Percentiles rank a stretch among this genome's conserved stretches.
Conservation (phyloP, 202 grass and related monocot genomes). For the Panicum hallii region DNA sequence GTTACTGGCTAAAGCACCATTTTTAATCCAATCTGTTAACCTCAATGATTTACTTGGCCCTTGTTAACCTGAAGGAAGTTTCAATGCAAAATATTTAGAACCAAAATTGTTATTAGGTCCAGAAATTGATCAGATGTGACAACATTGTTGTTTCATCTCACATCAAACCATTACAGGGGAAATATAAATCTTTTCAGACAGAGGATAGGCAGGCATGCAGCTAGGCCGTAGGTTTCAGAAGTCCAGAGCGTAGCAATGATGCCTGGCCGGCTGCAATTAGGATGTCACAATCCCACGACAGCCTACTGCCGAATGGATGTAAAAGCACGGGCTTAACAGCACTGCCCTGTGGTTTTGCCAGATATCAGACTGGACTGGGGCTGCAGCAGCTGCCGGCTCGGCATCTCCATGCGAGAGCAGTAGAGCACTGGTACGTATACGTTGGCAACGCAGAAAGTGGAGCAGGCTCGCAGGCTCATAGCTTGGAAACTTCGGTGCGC, state of each 20-base stretch:
- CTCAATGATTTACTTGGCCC: too few relatives aligned
- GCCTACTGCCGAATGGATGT: constrained; percentile 26
- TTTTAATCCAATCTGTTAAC: too few relatives aligned
- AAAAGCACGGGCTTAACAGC: constrained; percentile 35
- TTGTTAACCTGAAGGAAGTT: too few relatives aligned
- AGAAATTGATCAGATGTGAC: too few relatives aligned
- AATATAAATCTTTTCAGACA: not conserved
- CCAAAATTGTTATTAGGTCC: too few relatives aligned
- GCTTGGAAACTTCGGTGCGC: not conserved
- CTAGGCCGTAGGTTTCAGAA: constrained; percentile 8
- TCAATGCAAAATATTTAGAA: too few relatives aligned
- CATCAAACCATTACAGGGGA: not conserved
- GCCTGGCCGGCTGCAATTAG: constrained; percentile 38
- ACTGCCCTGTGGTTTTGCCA: constrained; percentile 17
- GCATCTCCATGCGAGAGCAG: not conserved
- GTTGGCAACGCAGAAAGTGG: not conserved
- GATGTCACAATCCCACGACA: constrained; percentile 37
- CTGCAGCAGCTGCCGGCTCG: not conserved
- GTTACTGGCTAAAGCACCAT: too few relatives aligned
- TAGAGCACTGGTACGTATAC: not conserved
- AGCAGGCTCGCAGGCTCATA: not conserved
- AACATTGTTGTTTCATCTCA: too few relatives aligned
- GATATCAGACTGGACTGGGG: not conserved
- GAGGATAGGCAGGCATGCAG: not conserved
- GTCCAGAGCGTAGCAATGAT: constrained; percentile 36